Base-by-base conservation (phyloP, 345 rosid genomes). In the Reutealis trisperma region DNA sequence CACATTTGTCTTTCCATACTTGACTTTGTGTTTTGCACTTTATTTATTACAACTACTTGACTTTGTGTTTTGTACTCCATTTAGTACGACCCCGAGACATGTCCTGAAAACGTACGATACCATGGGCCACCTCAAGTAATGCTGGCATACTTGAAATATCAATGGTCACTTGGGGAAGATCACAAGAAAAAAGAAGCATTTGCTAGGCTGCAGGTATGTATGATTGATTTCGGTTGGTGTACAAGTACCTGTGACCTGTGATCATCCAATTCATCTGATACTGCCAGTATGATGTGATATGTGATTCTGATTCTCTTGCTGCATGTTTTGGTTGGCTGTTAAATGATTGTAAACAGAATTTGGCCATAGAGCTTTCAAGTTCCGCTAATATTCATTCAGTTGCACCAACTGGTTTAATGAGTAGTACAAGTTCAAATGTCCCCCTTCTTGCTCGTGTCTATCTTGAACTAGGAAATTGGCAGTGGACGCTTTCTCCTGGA, bases 81-180 rank as follows among this genome's bases (percentile, higher is more conserved):
- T 55, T 80, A 96, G 99, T 96, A 90, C 81, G 99, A 96, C 84
- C 99, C 98, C 18, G 99, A 96, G 83, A 81, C 85, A 76, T 87
- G 87, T 75, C 87, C 90, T 63, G 94, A 94, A 79, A 86, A 83
- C 82, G 85, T 88, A 76, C 88, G 82, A 61, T 93, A 88, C 83
- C 93, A 88, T 72, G 98, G 97, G 63, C 97, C 96, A 75, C 97
- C 99, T 72, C 97, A 96, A 91, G 99, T 96, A 78, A 91, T 93
- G 90, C 87, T 92, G 69, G 94, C 93, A 71, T 96, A 96, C 89
- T 84, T 96, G 78, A 89, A 92, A 78, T 96, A 92, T 75, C 99
- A 92, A 66, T 96, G 99, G 99, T 93, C 98, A 61, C 94, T 96
- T 78, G 99, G 99, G 62, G 99, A 96, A 76, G 99, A 96, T 81